These are phyloP conservation scores for Kazachstania viticola DNA, from an alignment of 805 yeast species.

Conservation along the genomic window DNA sequence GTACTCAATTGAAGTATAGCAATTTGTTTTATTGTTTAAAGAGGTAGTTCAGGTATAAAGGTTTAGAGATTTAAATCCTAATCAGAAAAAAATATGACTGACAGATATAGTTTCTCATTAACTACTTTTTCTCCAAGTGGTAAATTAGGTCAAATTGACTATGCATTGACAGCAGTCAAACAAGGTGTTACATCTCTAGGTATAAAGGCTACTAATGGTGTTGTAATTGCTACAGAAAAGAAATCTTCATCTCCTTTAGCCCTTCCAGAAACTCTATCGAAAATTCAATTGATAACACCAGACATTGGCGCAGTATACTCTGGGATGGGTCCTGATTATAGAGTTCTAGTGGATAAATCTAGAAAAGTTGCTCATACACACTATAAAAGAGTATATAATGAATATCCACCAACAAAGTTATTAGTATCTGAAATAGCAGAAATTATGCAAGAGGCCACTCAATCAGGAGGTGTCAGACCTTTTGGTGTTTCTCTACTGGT, in stretches of 20 bases:
- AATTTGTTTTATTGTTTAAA: too few species aligned
- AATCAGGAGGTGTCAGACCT: constrained; percentile 98
- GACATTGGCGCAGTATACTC: constrained; percentile 93
- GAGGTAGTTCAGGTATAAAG: too few species aligned
- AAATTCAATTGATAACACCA: constrained; percentile 79
- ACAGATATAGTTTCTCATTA: constrained; percentile 92
- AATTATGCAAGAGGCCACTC: constrained; percentile 97
- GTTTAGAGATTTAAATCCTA: too few species aligned
- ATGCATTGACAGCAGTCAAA: constrained; percentile 93
- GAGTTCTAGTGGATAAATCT: constrained; percentile 88
- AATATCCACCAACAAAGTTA: constrained; percentile 92
- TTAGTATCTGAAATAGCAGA: constrained; percentile 91
- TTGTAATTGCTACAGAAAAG: constrained; percentile 93
- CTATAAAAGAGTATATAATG: constrained; percentile 88
- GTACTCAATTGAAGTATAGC: too few species aligned
- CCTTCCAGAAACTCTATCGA: constrained; percentile 61
- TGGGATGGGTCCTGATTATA: constrained; percentile 98
- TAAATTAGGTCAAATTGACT: constrained; percentile 93
- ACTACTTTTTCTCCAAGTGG: constrained; percentile 99
- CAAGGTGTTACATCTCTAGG: constrained; percentile 97
- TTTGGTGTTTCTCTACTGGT: constrained; percentile 89
- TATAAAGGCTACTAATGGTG: constrained; percentile 88
- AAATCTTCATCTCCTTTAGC: constrained; percentile 72
- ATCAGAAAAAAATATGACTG: constrained; percentile 79
- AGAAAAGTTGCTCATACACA: constrained; percentile 87